phyloP scores from a whole-genome alignment of 73 alveolate species.

The Tetrahymena malaccensis region DNA sequence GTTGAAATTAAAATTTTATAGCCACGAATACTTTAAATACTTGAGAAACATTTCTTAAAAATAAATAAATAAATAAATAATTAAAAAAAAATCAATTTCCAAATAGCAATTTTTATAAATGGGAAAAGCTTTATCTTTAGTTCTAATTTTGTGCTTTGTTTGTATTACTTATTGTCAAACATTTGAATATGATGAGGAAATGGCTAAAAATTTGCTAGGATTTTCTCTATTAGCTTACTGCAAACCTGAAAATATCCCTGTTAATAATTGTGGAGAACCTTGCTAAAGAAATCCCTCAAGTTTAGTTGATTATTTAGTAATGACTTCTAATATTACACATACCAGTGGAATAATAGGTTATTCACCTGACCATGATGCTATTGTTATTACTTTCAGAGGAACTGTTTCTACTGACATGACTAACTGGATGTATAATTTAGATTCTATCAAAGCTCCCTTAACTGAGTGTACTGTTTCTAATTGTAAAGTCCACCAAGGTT shows the following conservation, averaged over 20 bases:
- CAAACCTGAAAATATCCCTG: background rate
- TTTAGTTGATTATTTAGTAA: background rate
- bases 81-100: no score
- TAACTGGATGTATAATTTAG: background rate
- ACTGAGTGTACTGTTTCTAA: background rate
- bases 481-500: background rate
- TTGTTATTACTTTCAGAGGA: background rate
- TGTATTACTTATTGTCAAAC: background rate
- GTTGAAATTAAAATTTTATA: no score
- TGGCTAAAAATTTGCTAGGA: background rate
- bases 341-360: background rate
- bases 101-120: background rate
- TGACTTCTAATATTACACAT: background rate
- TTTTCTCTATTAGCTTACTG: background rate
- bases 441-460: background rate
- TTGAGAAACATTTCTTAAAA: no score
- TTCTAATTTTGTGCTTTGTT: background rate
- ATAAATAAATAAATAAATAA: no score
- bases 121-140: background rate
- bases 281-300: background rate
- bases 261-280: background rate
- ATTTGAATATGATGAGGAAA: background rate
- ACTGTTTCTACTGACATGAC: background rate
- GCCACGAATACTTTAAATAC: no score
- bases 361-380: background rate